A percentile compares a stretch with the other conserved stretches of the same genome.
phyloP scores from a whole-genome alignment of 2,329 filamentous ascomycete species.

The Colletotrichum gloeosporioides region DNA sequence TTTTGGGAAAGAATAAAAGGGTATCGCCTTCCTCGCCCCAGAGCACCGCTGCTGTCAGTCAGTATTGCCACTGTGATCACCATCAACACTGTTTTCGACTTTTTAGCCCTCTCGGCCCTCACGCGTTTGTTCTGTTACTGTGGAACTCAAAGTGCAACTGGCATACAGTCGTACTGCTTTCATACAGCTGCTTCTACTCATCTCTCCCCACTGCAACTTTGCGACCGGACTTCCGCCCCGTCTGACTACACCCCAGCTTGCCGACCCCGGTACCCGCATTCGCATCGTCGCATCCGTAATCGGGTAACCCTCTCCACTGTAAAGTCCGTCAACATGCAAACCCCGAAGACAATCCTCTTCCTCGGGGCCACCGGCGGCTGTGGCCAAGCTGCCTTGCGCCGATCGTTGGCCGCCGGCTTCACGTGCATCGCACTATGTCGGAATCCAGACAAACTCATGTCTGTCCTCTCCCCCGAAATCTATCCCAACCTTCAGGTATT shows the following conservation, averaged over 20 bases:
- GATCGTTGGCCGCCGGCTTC: slow-evolving; percentile 49
- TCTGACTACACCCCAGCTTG: background rate
- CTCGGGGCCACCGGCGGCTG: slow-evolving; percentile 58
- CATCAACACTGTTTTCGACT: background rate
- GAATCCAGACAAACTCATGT: slow-evolving; percentile 52
- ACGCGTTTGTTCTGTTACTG: background rate
- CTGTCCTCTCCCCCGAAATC: slow-evolving; percentile 33
- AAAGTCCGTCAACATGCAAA: background rate
- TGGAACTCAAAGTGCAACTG: background rate
- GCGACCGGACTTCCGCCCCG: background rate
- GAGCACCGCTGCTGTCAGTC: background rate
- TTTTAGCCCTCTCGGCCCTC: background rate
- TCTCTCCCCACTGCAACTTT: background rate
- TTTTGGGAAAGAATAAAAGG: background rate
- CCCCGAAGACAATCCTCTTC: slow-evolving; percentile 51
- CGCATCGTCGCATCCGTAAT: slow-evolving; percentile 18
- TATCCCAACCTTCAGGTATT: slow-evolving; percentile 46
- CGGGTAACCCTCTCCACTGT: background rate
- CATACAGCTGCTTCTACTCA: background rate
- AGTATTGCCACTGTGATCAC: background rate
- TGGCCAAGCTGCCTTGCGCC: slow-evolving; percentile 51
- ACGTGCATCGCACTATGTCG: slow-evolving; percentile 56
- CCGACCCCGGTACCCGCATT: background rate
- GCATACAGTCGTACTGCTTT: background rate
- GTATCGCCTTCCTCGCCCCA: background rate